Evolutionary conservation across 805 yeast genomes (phyloP).

Genomic region (Pichia heedii): DNA sequence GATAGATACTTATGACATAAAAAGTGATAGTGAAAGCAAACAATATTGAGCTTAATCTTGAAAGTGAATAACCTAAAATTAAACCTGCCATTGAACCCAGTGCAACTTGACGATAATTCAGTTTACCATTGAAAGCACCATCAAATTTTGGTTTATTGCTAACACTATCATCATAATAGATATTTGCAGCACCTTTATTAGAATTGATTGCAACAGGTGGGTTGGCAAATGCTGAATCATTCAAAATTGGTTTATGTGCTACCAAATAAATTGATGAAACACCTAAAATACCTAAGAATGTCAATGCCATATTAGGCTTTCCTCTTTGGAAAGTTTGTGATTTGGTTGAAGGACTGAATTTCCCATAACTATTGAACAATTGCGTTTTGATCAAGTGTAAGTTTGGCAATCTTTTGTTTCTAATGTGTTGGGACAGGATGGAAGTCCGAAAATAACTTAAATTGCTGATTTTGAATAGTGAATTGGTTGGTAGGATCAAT

Average conservation of each 20-base stretch:
- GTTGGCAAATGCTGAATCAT: constrained; percentile 13
- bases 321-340: not conserved
- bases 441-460: constrained; percentile 2
- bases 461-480: not conserved
- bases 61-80: constrained; percentile 49
- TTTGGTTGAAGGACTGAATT: not conserved
- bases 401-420: not conserved
- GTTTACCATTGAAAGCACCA: constrained; percentile 35
- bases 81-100: constrained; percentile 57
- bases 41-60: constrained; percentile 47
- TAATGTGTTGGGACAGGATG: constrained; percentile 6
- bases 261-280: constrained; percentile 13
- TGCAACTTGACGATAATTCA: constrained; percentile 54
- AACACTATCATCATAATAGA: constrained; percentile 6
- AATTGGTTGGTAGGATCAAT: not conserved
- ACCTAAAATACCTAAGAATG: constrained; percentile 16
- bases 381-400: not conserved
- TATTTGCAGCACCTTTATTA: not conserved
- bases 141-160: constrained; percentile 21
- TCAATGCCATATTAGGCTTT: constrained; percentile 9
- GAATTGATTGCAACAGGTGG: constrained; percentile 3
- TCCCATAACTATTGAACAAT: not conserved
- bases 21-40: constrained; percentile 41
- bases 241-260: constrained; percentile 14
- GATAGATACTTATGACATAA: constrained; percentile 40